Evolutionary conservation across 179 eudicot genomes (phyloP).

Genomic region (Amaranthus tricolor): DNA sequence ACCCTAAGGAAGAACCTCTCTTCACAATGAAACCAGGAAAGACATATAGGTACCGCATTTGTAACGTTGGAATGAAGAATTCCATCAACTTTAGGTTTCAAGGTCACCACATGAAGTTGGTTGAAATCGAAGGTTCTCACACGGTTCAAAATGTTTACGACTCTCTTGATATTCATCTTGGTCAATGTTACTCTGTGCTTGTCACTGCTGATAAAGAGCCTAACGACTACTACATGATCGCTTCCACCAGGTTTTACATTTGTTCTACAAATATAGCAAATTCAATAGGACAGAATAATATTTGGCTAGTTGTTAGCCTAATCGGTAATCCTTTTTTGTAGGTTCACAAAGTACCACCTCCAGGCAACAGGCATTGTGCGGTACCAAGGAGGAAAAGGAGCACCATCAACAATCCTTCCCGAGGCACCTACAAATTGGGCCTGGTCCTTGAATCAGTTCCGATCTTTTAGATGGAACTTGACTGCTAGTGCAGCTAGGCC

Average conservation of each 20-base stretch:
- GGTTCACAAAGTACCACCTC: constrained; percentile 39
- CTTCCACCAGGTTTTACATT: constrained; percentile 31
- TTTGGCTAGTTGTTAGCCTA: background rate
- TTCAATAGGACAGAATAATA: too few species aligned
- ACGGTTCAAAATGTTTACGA: constrained; percentile 51
- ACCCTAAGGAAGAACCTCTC: constrained; percentile 39
- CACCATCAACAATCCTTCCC: constrained; percentile 41
- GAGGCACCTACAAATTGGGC: constrained; percentile 34
- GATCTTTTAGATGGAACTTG: constrained; percentile 51
- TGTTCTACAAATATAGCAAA: background rate
- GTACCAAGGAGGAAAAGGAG: constrained; percentile 33
- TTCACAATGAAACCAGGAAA: constrained; percentile 47
- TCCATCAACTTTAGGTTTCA: constrained; percentile 57
- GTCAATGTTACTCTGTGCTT: constrained; percentile 57
- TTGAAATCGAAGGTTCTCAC: constrained; percentile 62
- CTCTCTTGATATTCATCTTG: constrained; percentile 56
- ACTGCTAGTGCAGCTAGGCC: constrained; percentile 70
- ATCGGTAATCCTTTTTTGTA: background rate
- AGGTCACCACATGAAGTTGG: constrained; percentile 51
- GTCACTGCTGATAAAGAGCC: constrained; percentile 57
- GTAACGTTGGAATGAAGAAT: constrained; percentile 62
- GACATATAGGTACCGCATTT: constrained; percentile 56
- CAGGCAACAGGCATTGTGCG: constrained; percentile 44
- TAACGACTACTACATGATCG: constrained; percentile 59
- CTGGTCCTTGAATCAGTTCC: constrained; percentile 39